Conservation (phyloP, 2,329 filamentous ascomycete genomes). For the Trichoderma lentiforme region DNA sequence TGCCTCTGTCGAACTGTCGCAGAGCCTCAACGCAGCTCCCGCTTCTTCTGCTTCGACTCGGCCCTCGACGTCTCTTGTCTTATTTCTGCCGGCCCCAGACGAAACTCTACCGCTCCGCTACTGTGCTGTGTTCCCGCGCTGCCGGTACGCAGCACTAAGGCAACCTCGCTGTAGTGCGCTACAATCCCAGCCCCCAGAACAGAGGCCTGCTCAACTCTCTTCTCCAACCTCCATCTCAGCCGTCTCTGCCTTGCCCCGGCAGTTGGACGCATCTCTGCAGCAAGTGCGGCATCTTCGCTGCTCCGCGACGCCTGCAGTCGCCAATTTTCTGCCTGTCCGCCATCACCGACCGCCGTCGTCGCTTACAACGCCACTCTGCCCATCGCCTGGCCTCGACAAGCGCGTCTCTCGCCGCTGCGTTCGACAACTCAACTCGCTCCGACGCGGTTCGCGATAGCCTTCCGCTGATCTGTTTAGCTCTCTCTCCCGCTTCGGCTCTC, state of each 20-base stretch:
- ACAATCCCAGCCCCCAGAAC: conserved; percentile 14
- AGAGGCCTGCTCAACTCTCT: conserved; percentile 2
- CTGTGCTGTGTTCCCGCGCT: conserved; percentile 19
- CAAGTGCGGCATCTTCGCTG: conserved; percentile 4
- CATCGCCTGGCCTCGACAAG: background rate
- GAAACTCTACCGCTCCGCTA: background rate
- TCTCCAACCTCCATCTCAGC: conserved; percentile 5
- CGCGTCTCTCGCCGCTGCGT: conserved; percentile 9
- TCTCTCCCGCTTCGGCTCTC: background rate
- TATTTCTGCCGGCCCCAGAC: background rate
- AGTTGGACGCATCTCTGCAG: background rate
- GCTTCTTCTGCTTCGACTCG: background rate
- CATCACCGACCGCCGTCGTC: conserved; percentile 11
- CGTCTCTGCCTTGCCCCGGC: background rate
- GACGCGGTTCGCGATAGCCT: conserved; percentile 16
- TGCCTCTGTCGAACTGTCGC: conserved; percentile 4
- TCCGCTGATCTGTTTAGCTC: background rate
- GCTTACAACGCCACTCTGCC: conserved; percentile 6
- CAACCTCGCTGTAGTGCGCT: conserved; percentile 14
- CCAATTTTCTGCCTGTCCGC: background rate
- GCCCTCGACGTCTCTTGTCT: background rate
- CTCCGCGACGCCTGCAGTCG: conserved; percentile 11
- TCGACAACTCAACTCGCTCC: background rate
- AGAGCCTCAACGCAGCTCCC: background rate
- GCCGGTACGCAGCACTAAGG: conserved; percentile 15